Conservation (phyloP, 179 eudicot species). For the Gypsophila paniculata region DNA sequence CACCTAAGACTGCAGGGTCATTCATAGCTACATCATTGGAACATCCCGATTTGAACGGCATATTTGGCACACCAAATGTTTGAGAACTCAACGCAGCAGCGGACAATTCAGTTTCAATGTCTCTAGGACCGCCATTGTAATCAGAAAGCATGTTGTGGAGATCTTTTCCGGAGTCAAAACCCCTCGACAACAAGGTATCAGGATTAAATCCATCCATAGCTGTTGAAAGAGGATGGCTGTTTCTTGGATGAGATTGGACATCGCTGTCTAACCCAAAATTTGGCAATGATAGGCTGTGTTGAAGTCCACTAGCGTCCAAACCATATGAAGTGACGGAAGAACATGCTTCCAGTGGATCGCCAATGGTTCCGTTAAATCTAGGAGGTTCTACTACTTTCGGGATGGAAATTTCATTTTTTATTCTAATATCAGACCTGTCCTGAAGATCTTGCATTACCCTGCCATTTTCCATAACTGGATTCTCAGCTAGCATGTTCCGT, state of each 20-base stretch:
- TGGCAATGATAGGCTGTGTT: slow-evolving; percentile 60
- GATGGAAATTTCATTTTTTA: slow-evolving; percentile 52
- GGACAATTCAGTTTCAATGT: slow-evolving; percentile 75
- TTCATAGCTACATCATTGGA: slow-evolving; percentile 60
- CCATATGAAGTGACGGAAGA: slow-evolving; percentile 81
- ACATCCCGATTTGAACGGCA: slow-evolving; percentile 72
- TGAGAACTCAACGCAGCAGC: slow-evolving; percentile 72
- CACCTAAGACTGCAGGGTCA: slow-evolving; percentile 59
- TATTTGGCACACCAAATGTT: slow-evolving; percentile 69
- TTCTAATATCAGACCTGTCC: slow-evolving; percentile 42
- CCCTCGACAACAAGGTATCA: slow-evolving; percentile 87
- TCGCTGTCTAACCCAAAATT: slow-evolving; percentile 60
- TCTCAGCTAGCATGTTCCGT: slow-evolving; percentile 39
- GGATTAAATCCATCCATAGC: slow-evolving; percentile 63
- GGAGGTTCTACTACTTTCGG: slow-evolving; percentile 52
- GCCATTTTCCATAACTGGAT: slow-evolving; percentile 39
- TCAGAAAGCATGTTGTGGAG: slow-evolving; percentile 64
- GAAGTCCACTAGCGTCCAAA: slow-evolving; percentile 67
- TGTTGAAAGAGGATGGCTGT: slow-evolving; percentile 47
- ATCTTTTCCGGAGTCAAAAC: slow-evolving; percentile 81
- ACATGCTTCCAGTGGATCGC: slow-evolving; percentile 68
- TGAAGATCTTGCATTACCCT: slow-evolving; percentile 49
- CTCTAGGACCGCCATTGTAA: slow-evolving; percentile 60
- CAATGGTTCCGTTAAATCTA: slow-evolving; percentile 44
- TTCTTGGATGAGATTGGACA: slow-evolving; percentile 68